Conservation (phyloP, 352 stramenopile species). For the Pythium folliculosum region DNA sequence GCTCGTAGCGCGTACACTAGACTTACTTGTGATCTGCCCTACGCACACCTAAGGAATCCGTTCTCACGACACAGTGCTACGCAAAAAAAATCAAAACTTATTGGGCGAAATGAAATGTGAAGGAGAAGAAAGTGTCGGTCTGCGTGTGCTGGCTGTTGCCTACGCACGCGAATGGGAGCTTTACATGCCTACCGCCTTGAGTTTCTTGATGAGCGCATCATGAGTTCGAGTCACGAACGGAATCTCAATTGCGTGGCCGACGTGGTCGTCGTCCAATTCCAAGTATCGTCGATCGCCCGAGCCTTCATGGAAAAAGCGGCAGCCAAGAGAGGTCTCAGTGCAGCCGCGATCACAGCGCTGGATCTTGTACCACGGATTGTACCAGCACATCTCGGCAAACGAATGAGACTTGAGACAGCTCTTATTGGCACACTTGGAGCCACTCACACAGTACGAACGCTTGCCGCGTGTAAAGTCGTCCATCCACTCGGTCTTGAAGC, state of each 20-base stretch:
- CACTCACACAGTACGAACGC: slow-evolving; percentile 7
- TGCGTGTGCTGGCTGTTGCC: background rate
- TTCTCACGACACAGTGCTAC: background rate
- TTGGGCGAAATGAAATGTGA: background rate
- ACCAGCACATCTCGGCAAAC: slow-evolving; percentile 16
- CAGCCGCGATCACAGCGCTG: slow-evolving; percentile 11
- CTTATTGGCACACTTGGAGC: background rate
- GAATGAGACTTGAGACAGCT: slow-evolving; percentile 14
- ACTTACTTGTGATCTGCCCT: too few species aligned
- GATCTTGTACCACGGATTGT: slow-evolving; percentile 15
- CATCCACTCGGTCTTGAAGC: slow-evolving; percentile 14
- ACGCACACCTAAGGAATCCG: too few species aligned
- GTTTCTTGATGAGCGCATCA: slow-evolving; percentile 15
- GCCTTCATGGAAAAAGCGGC: slow-evolving; percentile 12
- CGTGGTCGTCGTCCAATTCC: slow-evolving; percentile 16
- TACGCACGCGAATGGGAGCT: background rate
- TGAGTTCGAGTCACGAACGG: slow-evolving; percentile 12
- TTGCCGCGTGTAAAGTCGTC: slow-evolving; percentile 11
- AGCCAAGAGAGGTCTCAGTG: slow-evolving; percentile 7
- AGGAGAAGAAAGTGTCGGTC: slow-evolving; percentile 1
- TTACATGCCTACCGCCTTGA: slow-evolving; percentile 6
- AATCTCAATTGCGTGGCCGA: slow-evolving; percentile 18
- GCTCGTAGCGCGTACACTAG: too few species aligned
- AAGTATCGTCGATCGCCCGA: slow-evolving; percentile 16
- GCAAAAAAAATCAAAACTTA: too few species aligned